Evolutionary conservation across 1,284 basidiomycete species (phyloP).

Genomic region (Naganishia cerealis): DNA sequence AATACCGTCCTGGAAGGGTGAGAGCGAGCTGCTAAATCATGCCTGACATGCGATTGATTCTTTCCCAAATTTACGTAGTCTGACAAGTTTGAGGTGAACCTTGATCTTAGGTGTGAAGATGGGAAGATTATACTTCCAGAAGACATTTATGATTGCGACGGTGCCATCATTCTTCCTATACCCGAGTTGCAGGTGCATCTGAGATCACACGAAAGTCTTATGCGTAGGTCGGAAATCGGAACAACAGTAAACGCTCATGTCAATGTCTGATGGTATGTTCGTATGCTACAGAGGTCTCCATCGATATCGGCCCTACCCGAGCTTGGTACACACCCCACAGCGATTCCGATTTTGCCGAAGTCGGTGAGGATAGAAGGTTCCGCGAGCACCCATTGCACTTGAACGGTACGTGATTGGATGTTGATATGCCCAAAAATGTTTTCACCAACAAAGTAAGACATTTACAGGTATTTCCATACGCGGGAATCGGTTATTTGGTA

Average conservation of each 20-base stretch:
- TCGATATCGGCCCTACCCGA: conserved; percentile 66
- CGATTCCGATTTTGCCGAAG: conserved; percentile 56
- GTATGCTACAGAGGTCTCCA: conserved; percentile 63
- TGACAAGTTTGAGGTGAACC: conserved; percentile 74
- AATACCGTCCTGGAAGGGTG: conserved; percentile 73
- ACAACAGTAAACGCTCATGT: background rate
- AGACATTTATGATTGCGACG: conserved; percentile 70
- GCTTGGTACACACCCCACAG: conserved; percentile 7
- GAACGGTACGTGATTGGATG: conserved; percentile 2
- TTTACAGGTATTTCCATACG: conserved; percentile 70
- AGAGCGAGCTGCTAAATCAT: conserved; percentile 41
- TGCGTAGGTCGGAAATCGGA: conserved; percentile 63
- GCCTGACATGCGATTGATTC: background rate
- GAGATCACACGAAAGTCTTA: conserved; percentile 76
- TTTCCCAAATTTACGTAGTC: conserved; percentile 57
- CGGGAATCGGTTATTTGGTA: conserved; percentile 81
- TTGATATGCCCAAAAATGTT: background rate
- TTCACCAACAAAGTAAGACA: background rate
- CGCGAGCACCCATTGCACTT: conserved; percentile 35
- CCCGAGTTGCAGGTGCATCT: conserved; percentile 73
- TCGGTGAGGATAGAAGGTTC: conserved; percentile 54
- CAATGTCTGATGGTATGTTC: conserved; percentile 42
- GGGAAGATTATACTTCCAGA: conserved; percentile 68
- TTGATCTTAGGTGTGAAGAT: conserved; percentile 62
- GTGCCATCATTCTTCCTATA: conserved; percentile 60